A percentile compares a stretch with the other conserved stretches of the same genome.
These are phyloP conservation scores for Chlorociboria aeruginascens DNA, from an alignment of 495 filamentous ascomycete species.

Conservation along the genomic window DNA sequence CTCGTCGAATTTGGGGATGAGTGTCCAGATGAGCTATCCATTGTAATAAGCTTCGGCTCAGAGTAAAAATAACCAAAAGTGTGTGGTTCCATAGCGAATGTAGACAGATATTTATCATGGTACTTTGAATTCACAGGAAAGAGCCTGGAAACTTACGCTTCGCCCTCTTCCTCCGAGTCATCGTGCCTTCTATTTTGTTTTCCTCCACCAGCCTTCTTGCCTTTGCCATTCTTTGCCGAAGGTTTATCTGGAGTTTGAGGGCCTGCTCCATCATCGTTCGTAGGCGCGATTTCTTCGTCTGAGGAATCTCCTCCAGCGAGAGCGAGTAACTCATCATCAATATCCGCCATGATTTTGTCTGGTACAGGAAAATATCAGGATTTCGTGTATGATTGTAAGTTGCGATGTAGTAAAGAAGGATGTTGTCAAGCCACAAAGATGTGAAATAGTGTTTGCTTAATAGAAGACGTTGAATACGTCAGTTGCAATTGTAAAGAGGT, in stretches of 20 bases:
- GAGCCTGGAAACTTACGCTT: slow-evolving; percentile 53
- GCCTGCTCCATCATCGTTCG: slow-evolving; percentile 26
- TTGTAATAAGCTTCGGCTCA: background rate
- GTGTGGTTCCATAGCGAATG: too few species aligned
- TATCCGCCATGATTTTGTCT: slow-evolving; percentile 43
- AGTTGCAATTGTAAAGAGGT: too few species aligned
- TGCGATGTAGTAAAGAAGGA: too few species aligned
- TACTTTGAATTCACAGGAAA: background rate
- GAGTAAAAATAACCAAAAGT: slow-evolving; percentile 2
- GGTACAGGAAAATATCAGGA: too few species aligned
- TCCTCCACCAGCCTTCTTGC: slow-evolving; percentile 24
- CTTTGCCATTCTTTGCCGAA: slow-evolving; percentile 33
- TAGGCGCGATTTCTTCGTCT: slow-evolving; percentile 30
- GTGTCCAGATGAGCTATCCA: slow-evolving; percentile 42
- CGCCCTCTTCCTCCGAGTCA: slow-evolving; percentile 66
- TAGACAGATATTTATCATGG: too few species aligned
- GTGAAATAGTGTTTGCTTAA: too few species aligned
- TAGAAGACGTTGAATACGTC: too few species aligned
- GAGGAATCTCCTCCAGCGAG: slow-evolving; percentile 59
- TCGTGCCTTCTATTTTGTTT: slow-evolving; percentile 31
- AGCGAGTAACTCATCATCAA: slow-evolving; percentile 81
- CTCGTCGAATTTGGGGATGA: slow-evolving; percentile 65
- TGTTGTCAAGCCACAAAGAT: too few species aligned
- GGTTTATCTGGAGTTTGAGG: slow-evolving; percentile 26
- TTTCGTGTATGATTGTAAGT: too few species aligned